A percentile compares a stretch with the other conserved stretches of the same genome.
These are phyloP conservation scores for Hypoxylon sp. DNA, from an alignment of 2,329 filamentous ascomycete species.

Conservation along the genomic window DNA sequence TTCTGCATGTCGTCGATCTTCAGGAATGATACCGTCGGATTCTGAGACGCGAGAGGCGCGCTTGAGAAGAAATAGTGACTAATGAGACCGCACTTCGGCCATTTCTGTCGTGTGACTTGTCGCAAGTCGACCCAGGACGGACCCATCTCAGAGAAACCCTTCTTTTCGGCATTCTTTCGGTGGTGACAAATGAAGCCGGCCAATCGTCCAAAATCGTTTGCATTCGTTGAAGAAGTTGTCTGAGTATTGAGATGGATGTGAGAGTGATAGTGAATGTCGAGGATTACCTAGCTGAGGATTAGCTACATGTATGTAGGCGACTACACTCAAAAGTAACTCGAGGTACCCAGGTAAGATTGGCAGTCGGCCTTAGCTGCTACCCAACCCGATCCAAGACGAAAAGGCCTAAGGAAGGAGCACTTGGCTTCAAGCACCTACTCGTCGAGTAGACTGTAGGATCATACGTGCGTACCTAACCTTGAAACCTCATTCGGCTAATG, in stretches of 20 bases:
- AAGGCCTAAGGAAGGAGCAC: background rate
- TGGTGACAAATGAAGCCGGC: constrained; percentile 32
- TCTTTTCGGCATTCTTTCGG: constrained; percentile 25
- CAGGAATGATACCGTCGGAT: constrained; percentile 19
- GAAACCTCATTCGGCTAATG: constrained; percentile 38
- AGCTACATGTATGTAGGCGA: no score
- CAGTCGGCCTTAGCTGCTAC: constrained; percentile 29
- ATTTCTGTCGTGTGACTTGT: constrained; percentile 41
- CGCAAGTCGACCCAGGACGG: constrained; percentile 28
- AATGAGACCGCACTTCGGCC: constrained; percentile 31
- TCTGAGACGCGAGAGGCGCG: constrained; percentile 36
- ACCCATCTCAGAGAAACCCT: constrained; percentile 29
- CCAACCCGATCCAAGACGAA: constrained; percentile 30
- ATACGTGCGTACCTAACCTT: constrained; percentile 16
- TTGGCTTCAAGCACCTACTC: constrained; percentile 7
- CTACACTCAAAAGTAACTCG: background rate
- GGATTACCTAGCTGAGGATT: background rate
- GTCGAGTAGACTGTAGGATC: background rate
- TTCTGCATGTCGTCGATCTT: constrained; percentile 32
- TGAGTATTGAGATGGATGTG: background rate
- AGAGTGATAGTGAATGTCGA: constrained; percentile 4
- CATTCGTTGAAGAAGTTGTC: constrained; percentile 22
- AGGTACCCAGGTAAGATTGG: constrained; percentile 11
- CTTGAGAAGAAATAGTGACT: constrained; percentile 36
- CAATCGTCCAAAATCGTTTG: constrained; percentile 17